Evolutionary conservation across 345 rosid species (phyloP).

Genomic region (Eucalyptus curtisii): DNA sequence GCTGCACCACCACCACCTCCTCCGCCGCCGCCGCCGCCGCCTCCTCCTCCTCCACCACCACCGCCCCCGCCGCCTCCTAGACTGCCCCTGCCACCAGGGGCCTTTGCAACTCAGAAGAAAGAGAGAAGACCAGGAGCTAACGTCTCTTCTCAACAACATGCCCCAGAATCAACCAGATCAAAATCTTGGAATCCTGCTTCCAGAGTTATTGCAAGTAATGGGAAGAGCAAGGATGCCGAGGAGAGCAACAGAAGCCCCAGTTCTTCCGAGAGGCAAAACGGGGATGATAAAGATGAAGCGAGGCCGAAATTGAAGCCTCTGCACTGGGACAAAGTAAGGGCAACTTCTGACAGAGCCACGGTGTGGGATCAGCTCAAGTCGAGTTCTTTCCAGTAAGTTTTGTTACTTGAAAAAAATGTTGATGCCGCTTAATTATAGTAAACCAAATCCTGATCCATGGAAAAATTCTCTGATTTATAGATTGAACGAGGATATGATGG

Average conservation of each 20-base stretch:
- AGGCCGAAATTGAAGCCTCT: slow-evolving; percentile 83
- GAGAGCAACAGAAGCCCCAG: slow-evolving; percentile 14
- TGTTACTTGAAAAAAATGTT: not conserved
- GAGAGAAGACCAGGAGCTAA: slow-evolving; percentile 15
- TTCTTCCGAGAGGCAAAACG: slow-evolving; percentile 42
- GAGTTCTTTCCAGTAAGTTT: slow-evolving; percentile 91
- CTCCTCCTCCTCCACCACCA: not conserved
- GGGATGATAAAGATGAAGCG: slow-evolving; percentile 59
- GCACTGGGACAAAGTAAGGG: slow-evolving; percentile 99
- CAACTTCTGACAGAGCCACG: slow-evolving; percentile 92
- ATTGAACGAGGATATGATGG: slow-evolving; percentile 96
- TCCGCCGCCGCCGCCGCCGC: slow-evolving; percentile 28
- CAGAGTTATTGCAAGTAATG: slow-evolving; percentile 1
- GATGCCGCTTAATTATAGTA: not conserved
- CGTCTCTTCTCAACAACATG: slow-evolving; percentile 8
- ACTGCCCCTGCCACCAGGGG: slow-evolving; percentile 31
- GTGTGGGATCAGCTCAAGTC: slow-evolving; percentile 99
- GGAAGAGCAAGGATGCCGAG: slow-evolving; percentile 4
- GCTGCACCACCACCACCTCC: slow-evolving; percentile 44
- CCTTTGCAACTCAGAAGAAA: slow-evolving; percentile 14
- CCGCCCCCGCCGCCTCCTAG: not conserved
- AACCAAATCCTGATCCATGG: not conserved
- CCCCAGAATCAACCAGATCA: slow-evolving; percentile 8
- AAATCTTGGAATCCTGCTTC: slow-evolving; percentile 37
- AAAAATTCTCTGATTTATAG: slow-evolving; percentile 13